phyloP scores from a whole-genome alignment of 352 stramenopile genomes.

The Plasmopara halstedii region DNA sequence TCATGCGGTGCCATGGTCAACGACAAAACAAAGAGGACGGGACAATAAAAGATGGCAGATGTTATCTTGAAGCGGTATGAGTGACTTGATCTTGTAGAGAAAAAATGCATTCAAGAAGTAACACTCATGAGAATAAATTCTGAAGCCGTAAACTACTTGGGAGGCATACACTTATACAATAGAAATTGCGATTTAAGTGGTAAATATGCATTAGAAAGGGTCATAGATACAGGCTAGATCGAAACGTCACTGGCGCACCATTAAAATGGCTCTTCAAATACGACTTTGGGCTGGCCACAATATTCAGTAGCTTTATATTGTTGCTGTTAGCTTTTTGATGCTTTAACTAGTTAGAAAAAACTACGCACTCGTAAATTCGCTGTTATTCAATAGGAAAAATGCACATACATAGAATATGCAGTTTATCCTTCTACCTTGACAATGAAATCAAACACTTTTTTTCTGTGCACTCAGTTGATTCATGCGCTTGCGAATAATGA shows the following conservation, averaged over 20 bases:
- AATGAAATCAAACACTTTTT: conserved; percentile 27
- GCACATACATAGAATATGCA: background rate
- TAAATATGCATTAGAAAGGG: background rate
- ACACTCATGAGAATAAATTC: no score
- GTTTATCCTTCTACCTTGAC: conserved; percentile 6
- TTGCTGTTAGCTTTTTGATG: no score
- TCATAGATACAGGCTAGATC: background rate
- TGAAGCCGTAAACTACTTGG: no score
- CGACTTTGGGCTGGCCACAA: background rate
- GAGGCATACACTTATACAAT: no score
- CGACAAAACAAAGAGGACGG: conserved; percentile 1
- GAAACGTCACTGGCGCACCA: background rate
- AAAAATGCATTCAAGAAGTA: no score
- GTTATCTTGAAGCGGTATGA: background rate
- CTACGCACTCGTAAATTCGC: background rate
- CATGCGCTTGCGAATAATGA: conserved; percentile 36
- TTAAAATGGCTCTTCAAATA: background rate
- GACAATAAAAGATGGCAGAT: conserved; percentile 21
- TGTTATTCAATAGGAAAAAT: background rate
- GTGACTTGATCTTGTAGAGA: background rate
- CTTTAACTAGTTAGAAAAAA: no score
- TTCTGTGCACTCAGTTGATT: conserved; percentile 19
- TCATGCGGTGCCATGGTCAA: conserved; percentile 12
- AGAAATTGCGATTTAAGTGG: background rate
- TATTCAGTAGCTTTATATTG: background rate